Evolutionary conservation across 768 basidiomycete species (phyloP).

Genomic region (Pleurotus tuoliensis): DNA sequence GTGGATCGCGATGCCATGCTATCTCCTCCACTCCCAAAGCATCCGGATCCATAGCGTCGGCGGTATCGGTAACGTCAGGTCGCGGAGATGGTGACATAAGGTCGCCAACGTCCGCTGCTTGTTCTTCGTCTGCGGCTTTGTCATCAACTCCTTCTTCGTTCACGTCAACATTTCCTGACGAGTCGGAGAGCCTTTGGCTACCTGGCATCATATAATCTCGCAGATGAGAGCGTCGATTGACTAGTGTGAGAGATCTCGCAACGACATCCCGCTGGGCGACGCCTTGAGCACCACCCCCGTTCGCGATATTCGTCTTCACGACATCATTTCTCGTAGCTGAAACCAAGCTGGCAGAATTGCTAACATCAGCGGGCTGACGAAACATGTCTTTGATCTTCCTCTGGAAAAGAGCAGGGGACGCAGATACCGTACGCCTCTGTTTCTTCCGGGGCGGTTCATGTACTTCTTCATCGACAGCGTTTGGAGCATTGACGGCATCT

Average conservation of each 20-base stretch:
- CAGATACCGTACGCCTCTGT: slow-evolving; percentile 14
- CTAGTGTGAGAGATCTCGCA: background rate
- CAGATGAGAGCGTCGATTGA: background rate
- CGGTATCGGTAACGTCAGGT: too few species aligned
- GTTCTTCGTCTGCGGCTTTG: slow-evolving; percentile 7
- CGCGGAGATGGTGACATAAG: too few species aligned
- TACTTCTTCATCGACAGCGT: slow-evolving; percentile 10
- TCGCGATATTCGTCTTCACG: too few species aligned
- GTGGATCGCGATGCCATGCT: too few species aligned
- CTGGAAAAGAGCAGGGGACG: background rate
- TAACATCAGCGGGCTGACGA: background rate
- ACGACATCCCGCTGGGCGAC: background rate
- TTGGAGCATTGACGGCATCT: slow-evolving; percentile 6
- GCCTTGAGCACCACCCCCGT: background rate
- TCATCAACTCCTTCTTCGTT: slow-evolving; percentile 18
- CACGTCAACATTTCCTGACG: slow-evolving; percentile 14
- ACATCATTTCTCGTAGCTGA: too few species aligned
- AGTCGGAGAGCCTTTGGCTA: background rate
- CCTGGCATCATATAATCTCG: background rate
- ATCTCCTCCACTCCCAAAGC: too few species aligned
- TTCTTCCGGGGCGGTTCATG: slow-evolving; percentile 35
- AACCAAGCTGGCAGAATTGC: background rate
- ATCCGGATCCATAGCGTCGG: slow-evolving; percentile 9
- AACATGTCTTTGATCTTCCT: slow-evolving; percentile 6
- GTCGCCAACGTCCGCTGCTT: too few species aligned